phyloP scores from a whole-genome alignment of 1,284 basidiomycete species.

The Macrocystidia cucumis region DNA sequence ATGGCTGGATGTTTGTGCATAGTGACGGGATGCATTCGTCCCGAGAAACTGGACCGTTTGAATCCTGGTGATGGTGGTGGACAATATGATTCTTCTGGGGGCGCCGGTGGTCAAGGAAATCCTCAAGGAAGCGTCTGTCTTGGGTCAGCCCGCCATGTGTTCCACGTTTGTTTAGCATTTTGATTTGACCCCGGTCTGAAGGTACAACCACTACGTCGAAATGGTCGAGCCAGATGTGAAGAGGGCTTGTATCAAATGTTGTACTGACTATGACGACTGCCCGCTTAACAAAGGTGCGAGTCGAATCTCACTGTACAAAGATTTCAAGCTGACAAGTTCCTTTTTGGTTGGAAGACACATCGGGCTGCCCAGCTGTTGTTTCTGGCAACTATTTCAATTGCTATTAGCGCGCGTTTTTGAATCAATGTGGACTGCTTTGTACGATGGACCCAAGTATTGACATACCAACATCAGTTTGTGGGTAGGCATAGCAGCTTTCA shows the following conservation, averaged over 20 bases:
- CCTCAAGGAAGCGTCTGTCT: slow-evolving; percentile 34
- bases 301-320: not conserved
- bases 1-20: not conserved
- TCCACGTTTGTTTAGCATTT: not conserved
- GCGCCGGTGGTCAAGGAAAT: slow-evolving; percentile 32
- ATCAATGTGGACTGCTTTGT: too few species aligned
- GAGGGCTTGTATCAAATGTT: slow-evolving; percentile 39
- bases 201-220: slow-evolving; percentile 43
- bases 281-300: slow-evolving; percentile 28
- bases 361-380: slow-evolving; percentile 23
- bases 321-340: too few species aligned
- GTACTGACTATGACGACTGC: slow-evolving; percentile 33
- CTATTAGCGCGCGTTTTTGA: too few species aligned
- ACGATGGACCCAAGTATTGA: too few species aligned
- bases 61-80: slow-evolving; percentile 35
- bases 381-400: slow-evolving; percentile 26
- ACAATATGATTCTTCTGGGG: slow-evolving; percentile 41
- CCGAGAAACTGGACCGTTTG: slow-evolving; percentile 26
- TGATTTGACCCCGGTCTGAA: slow-evolving; percentile 9
- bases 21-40: slow-evolving; percentile 42
- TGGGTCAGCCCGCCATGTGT: slow-evolving; percentile 21
- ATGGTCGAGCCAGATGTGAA: slow-evolving; percentile 31
- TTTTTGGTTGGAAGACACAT: slow-evolving; percentile 13
- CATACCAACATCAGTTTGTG: too few species aligned
- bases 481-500: too few species aligned